A percentile compares a stretch with the other conserved stretches of the same genome.
Evolutionary conservation across 2,329 filamentous ascomycete genomes (phyloP).

Genomic region (Coniochaeta prunicola): DNA sequence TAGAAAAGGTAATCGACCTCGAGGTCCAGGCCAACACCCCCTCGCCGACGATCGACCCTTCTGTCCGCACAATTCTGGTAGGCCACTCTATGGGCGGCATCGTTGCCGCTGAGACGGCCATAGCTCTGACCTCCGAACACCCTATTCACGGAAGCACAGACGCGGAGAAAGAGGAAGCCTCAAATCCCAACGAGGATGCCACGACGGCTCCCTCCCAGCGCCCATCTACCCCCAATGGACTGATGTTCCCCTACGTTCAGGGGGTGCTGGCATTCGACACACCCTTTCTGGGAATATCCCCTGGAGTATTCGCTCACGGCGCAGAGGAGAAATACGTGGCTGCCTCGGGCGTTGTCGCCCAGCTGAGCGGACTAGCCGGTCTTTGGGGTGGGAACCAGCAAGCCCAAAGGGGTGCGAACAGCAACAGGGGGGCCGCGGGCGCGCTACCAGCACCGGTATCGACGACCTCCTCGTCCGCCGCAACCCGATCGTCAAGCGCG

Average conservation of each 20-base stretch:
- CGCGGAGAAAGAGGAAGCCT: conserved; percentile 22
- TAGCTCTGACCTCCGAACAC: conserved; percentile 57
- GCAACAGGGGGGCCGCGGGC: not conserved
- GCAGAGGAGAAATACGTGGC: conserved; percentile 82
- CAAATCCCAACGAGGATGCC: conserved; percentile 24
- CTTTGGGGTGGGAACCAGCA: conserved; percentile 47
- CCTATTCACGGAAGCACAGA: conserved; percentile 38
- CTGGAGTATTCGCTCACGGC: conserved; percentile 75
- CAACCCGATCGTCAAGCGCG: conserved; percentile 9
- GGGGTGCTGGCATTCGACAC: conserved; percentile 92
- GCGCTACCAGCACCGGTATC: not conserved
- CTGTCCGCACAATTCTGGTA: conserved; percentile 72
- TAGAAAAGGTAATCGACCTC: conserved; percentile 88
- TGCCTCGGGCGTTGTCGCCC: conserved; percentile 60
- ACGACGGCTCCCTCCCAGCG: conserved; percentile 24
- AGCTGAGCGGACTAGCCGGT: conserved; percentile 58
- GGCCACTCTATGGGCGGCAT: conserved; percentile 94
- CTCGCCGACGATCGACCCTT: conserved; percentile 79
- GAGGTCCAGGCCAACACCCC: conserved; percentile 76
- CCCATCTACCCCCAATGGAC: conserved; percentile 38
- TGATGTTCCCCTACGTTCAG: conserved; percentile 93
- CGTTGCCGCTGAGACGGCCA: conserved; percentile 80
- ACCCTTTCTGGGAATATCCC: conserved; percentile 76
- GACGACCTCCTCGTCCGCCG: not conserved
- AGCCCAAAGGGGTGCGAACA: not conserved